Conservation (phyloP, 2,329 filamentous ascomycete genomes). For the Paraphoma chrysanthemicola region DNA sequence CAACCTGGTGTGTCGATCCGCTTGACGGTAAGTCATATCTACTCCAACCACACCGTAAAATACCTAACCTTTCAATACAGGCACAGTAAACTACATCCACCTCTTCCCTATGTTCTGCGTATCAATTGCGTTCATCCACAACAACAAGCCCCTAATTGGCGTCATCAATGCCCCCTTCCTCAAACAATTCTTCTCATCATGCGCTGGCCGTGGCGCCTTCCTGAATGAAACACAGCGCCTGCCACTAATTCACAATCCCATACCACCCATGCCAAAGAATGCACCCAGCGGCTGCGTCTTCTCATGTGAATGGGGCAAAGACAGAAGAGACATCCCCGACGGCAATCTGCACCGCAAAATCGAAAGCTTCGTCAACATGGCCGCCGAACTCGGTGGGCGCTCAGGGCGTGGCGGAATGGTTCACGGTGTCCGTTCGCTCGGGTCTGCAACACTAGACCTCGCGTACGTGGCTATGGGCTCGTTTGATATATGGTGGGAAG, state of each 20-base stretch:
- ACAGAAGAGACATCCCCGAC: slow-evolving; percentile 69
- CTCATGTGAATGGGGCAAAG: slow-evolving; percentile 81
- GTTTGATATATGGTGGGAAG: slow-evolving; percentile 85
- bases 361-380: slow-evolving; percentile 78
- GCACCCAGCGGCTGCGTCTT: slow-evolving; percentile 76
- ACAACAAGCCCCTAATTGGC: slow-evolving; percentile 68
- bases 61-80: slow-evolving; percentile 33
- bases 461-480: slow-evolving; percentile 78
- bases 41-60: neutral
- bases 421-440: slow-evolving; percentile 75
- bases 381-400: slow-evolving; percentile 68
- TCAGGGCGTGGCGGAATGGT: slow-evolving; percentile 78
- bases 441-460: slow-evolving; percentile 75
- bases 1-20: slow-evolving; percentile 80
- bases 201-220: slow-evolving; percentile 71
- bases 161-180: slow-evolving; percentile 76
- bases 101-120: slow-evolving; percentile 84
- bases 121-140: slow-evolving; percentile 72
- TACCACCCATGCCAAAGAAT: slow-evolving; percentile 67
- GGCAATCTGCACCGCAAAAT: slow-evolving; percentile 76
- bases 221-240: slow-evolving; percentile 69
- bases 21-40: slow-evolving; percentile 64
- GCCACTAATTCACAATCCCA: slow-evolving; percentile 68
- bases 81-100: slow-evolving; percentile 81
- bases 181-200: slow-evolving; percentile 72